Conservation (phyloP, 768 basidiomycete genomes). For the Panaeolus papilionaceus region DNA sequence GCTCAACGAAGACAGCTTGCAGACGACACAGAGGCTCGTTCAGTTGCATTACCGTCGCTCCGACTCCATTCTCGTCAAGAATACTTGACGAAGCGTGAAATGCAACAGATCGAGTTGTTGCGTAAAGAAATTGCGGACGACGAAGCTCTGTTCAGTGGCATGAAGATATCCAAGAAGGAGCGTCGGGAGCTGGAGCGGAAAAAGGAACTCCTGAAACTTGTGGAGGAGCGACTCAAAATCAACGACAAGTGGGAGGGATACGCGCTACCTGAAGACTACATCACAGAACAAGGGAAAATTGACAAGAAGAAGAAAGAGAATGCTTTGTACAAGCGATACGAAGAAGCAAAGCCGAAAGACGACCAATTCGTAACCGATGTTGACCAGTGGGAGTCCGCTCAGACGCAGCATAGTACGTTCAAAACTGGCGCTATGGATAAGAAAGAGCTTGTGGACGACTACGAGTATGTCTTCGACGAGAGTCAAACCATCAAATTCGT, state of each 20-base stretch:
- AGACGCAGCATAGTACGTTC: slow-evolving; percentile 89
- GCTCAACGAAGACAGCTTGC: slow-evolving; percentile 81
- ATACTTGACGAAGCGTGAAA: slow-evolving; percentile 95
- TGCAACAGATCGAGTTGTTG: slow-evolving; percentile 93
- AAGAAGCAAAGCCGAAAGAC: slow-evolving; percentile 90
- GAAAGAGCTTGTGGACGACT: slow-evolving; percentile 78
- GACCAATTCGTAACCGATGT: slow-evolving; percentile 96
- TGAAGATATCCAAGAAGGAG: slow-evolving; percentile 89
- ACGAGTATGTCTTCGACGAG: slow-evolving; percentile 99
- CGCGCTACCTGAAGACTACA: slow-evolving; percentile 95
- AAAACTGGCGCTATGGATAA: slow-evolving; percentile 94
- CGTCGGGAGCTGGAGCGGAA: slow-evolving; percentile 83
- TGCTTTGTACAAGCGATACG: slow-evolving; percentile 92
- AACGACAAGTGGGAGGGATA: slow-evolving; percentile 98
- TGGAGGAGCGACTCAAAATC: slow-evolving; percentile 93
- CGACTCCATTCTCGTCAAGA: slow-evolving; percentile 92
- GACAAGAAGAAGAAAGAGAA: slow-evolving; percentile 96
- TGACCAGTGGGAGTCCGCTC: slow-evolving; percentile 96
- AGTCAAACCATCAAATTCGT: slow-evolving; percentile 96
- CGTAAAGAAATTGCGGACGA: slow-evolving; percentile 95
- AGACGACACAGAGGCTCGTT: slow-evolving; percentile 71
- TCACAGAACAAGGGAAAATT: slow-evolving; percentile 98
- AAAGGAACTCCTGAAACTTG: slow-evolving; percentile 89
- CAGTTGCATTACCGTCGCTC: slow-evolving; percentile 66
- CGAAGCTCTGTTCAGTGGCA: slow-evolving; percentile 87